phyloP scores from a whole-genome alignment of 148 eudicot species.

The Nyssa sinensis region DNA sequence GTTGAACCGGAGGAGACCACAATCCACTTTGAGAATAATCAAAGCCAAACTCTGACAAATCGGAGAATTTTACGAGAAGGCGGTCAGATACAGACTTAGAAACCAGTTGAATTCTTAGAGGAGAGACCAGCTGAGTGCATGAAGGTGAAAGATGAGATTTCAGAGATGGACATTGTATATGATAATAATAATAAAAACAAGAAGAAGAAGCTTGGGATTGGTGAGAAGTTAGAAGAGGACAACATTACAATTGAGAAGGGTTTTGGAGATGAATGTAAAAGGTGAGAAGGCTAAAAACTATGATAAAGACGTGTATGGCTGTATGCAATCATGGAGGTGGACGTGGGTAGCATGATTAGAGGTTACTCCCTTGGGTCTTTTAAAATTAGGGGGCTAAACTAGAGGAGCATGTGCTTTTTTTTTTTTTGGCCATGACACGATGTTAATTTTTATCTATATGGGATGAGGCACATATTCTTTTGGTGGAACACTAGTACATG shows the following conservation, averaged over 20 bases:
- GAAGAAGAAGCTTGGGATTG: not conserved
- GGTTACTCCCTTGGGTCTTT: not conserved
- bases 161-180: slow-evolving; percentile 14
- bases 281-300: not conserved
- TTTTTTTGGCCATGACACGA: not conserved
- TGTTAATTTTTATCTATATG: not conserved
- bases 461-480: no score
- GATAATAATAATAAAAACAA: not conserved
- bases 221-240: not conserved
- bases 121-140: slow-evolving; percentile 16
- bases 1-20: slow-evolving; percentile 60
- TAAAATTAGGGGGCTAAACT: not conserved
- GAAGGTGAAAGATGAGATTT: slow-evolving; percentile 11
- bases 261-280: not conserved
- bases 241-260: not conserved
- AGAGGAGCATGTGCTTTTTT: not conserved
- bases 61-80: slow-evolving; percentile 50
- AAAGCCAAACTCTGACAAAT: slow-evolving; percentile 51
- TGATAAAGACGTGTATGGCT: slow-evolving; percentile 20
- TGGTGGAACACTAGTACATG: no score
- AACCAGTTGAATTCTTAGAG: slow-evolving; percentile 32
- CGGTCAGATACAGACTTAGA: slow-evolving; percentile 47
- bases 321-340: slow-evolving; percentile 9
- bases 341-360: slow-evolving; percentile 18
- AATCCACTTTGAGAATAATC: slow-evolving; percentile 52